A percentile compares a stretch with the other conserved stretches of the same genome.
Evolutionary conservation across 2,329 filamentous ascomycete species (phyloP).

Genomic region (Tolypocladium guangdongense): DNA sequence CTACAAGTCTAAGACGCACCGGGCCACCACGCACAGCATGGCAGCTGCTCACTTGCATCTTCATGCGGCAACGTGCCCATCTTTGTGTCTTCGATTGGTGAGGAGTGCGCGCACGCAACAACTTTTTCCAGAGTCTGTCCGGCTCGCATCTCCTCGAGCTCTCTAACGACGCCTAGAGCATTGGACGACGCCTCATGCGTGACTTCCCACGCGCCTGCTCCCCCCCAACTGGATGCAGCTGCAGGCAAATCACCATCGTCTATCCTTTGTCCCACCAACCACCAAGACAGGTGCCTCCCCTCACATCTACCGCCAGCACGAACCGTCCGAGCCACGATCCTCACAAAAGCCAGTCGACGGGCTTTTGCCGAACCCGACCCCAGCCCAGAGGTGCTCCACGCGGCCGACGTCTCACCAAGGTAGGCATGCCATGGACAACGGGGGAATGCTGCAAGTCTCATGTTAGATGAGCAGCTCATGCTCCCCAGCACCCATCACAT

Average conservation of each 20-base stretch:
- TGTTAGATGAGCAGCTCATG: background rate
- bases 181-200: background rate
- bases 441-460: background rate
- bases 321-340: background rate
- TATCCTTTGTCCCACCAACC: background rate
- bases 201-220: background rate
- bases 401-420: background rate
- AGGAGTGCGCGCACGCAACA: background rate
- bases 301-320: background rate
- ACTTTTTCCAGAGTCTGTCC: background rate
- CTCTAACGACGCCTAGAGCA: background rate
- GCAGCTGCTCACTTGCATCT: background rate
- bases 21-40: background rate
- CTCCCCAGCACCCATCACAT: background rate
- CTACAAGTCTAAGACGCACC: background rate
- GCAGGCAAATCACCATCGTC: background rate
- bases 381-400: background rate
- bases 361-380: background rate
- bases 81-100: background rate
- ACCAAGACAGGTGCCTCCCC: background rate
- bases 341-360: background rate
- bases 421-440: background rate
- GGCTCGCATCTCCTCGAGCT: background rate
- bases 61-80: constrained; percentile 23
- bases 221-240: background rate